phyloP scores from a whole-genome alignment of 148 eudicot species.

The Chenopodium berlandieri region DNA sequence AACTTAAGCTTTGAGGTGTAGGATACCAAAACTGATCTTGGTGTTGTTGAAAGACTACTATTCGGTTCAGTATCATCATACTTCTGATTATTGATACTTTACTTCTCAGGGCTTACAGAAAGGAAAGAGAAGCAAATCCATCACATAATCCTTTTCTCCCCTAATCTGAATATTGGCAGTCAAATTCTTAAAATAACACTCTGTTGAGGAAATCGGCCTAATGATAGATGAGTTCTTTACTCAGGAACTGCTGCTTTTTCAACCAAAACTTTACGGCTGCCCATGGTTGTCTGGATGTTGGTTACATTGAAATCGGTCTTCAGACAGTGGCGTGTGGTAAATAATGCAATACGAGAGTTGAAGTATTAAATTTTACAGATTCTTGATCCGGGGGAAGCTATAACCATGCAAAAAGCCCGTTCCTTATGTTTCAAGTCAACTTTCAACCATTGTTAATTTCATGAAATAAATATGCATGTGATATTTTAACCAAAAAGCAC shows the following conservation, averaged over 20 bases:
- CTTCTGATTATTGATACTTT: not conserved
- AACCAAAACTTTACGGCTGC: not conserved
- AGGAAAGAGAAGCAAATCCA: slow-evolving; percentile 51
- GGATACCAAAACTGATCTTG: not conserved
- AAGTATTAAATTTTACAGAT: too few relatives aligned
- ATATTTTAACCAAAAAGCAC: too few relatives aligned
- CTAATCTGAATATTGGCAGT: slow-evolving; percentile 20
- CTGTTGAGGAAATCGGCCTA: not conserved
- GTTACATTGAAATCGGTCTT: not conserved
- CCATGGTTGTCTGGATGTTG: not conserved
- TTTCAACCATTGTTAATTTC: too few relatives aligned
- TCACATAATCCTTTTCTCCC: slow-evolving; percentile 79
- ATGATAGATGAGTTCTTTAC: not conserved
- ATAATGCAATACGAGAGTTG: not conserved
- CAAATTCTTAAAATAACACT: too few relatives aligned
- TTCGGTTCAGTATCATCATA: not conserved
- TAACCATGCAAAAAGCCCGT: too few relatives aligned
- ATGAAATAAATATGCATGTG: too few relatives aligned
- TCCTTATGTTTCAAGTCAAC: too few relatives aligned
- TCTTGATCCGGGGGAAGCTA: too few relatives aligned
- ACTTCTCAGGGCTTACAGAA: slow-evolving; percentile 57
- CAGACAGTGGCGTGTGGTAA: not conserved
- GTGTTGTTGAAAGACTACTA: not conserved
- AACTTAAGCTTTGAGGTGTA: not conserved
- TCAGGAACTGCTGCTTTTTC: not conserved